A percentile compares a stretch with the other conserved stretches of the same genome.
phyloP scores from a whole-genome alignment of 305 asterid species.

The Fraxinus sp. region DNA sequence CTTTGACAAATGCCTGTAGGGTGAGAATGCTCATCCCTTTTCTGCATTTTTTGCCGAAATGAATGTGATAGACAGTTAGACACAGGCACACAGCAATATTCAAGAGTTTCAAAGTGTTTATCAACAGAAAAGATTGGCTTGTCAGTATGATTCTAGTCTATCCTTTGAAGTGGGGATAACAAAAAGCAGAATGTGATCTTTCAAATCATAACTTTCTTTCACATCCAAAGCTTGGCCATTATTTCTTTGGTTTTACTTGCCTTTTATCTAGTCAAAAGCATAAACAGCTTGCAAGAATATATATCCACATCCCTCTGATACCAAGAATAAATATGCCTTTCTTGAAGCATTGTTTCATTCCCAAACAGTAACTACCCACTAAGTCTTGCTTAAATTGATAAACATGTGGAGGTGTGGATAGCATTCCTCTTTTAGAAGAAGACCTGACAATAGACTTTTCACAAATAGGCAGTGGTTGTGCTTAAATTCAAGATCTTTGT shows the following conservation, averaged over 20 bases:
- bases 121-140: constrained; percentile 18
- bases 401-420: not conserved
- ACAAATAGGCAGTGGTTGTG: not conserved
- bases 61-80: constrained; percentile 12
- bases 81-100: not conserved
- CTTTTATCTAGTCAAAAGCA: constrained; percentile 27
- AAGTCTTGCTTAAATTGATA: not conserved
- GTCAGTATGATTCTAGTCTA: constrained; percentile 30
- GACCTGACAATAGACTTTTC: not conserved
- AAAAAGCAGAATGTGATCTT: constrained; percentile 33
- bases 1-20: constrained; percentile 38
- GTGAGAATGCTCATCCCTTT: constrained; percentile 31
- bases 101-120: constrained; percentile 11
- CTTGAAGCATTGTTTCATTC: constrained; percentile 36
- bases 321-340: constrained; percentile 22
- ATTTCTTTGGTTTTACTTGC: constrained; percentile 18
- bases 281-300: constrained; percentile 30
- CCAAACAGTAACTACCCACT: constrained; percentile 12
- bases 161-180: constrained; percentile 35
- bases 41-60: constrained; percentile 11
- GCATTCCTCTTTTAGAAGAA: not conserved
- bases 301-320: not conserved
- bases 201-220: not conserved
- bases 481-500: not conserved
- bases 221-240: constrained; percentile 18